phyloP scores from a whole-genome alignment of 2,329 filamentous ascomycete genomes.

The Berkeleyomyces rouxiae region DNA sequence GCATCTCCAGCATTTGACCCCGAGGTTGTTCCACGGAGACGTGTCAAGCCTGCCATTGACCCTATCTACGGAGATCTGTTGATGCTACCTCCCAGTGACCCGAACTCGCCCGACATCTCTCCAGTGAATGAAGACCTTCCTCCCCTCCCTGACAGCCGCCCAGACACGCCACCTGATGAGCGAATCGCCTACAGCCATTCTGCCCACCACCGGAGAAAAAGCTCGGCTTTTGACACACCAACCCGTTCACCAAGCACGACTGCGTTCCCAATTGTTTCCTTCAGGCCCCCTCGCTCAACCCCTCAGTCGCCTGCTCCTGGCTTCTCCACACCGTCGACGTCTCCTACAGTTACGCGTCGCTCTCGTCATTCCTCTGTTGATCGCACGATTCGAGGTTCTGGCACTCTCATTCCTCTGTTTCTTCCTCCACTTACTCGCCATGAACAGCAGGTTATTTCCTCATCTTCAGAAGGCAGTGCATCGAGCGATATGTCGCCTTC shows the following conservation, averaged over 20 bases:
- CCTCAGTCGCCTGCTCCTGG: conserved; percentile 25
- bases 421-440: conserved; percentile 21
- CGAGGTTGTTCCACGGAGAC: conserved; percentile 31
- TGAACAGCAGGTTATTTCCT: not conserved
- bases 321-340: conserved; percentile 1
- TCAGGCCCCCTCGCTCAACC: conserved; percentile 31
- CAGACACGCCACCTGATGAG: conserved; percentile 29
- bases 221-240: conserved; percentile 1
- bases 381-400: conserved; percentile 8
- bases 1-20: conserved; percentile 15
- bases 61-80: conserved; percentile 49
- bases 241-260: conserved; percentile 36
- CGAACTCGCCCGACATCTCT: conserved; percentile 29
- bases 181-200: not conserved
- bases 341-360: conserved; percentile 15
- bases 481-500: not conserved
- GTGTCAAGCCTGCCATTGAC: conserved; percentile 49
- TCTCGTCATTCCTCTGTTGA: conserved; percentile 25
- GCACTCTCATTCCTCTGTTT: conserved; percentile 18
- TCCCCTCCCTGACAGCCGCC: conserved; percentile 41
- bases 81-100: conserved; percentile 43
- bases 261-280: conserved; percentile 39
- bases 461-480: conserved; percentile 1
- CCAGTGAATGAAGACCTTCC: conserved; percentile 24
- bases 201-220: conserved; percentile 3